Percentiles rank a stretch among this genome's conserved stretches.
Conservation (phyloP, 345 rosid species). For the Gossypium thurberi region DNA sequence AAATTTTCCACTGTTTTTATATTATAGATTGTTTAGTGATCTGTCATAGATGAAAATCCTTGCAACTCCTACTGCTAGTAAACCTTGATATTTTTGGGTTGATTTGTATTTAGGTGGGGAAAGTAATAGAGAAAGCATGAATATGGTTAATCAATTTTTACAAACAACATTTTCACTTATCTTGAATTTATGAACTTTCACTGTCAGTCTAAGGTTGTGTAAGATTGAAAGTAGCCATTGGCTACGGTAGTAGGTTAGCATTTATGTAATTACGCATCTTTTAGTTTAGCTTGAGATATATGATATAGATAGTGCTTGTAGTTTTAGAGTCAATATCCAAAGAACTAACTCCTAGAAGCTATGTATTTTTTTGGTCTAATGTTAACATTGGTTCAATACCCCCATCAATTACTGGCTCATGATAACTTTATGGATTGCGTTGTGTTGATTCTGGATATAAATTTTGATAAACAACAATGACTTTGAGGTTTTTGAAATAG, state of each 20-base stretch:
- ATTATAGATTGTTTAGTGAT: neutral
- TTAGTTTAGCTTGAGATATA: neutral
- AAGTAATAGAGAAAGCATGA: neutral
- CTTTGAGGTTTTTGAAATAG: neutral
- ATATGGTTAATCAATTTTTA: neutral
- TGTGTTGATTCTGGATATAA: neutral
- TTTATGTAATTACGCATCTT: neutral
- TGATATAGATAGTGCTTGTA: neutral
- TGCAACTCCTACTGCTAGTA: neutral
- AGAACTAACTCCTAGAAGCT: neutral
- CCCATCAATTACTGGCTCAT: neutral
- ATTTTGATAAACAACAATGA: neutral
- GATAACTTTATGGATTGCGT: neutral
- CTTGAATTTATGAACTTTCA: neutral
- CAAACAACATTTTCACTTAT: neutral
- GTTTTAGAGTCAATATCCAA: neutral
- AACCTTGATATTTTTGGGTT: neutral
- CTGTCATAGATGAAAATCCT: neutral
- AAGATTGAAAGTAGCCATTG: neutral
- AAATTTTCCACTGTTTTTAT: neutral
- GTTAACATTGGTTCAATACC: neutral
- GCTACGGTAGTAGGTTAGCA: neutral
- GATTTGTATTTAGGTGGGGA: neutral
- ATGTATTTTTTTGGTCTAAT: neutral
- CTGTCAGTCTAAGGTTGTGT: neutral